Evolutionary conservation across 805 yeast genomes (phyloP).

Genomic region (Metschnikowia corniflorae): DNA sequence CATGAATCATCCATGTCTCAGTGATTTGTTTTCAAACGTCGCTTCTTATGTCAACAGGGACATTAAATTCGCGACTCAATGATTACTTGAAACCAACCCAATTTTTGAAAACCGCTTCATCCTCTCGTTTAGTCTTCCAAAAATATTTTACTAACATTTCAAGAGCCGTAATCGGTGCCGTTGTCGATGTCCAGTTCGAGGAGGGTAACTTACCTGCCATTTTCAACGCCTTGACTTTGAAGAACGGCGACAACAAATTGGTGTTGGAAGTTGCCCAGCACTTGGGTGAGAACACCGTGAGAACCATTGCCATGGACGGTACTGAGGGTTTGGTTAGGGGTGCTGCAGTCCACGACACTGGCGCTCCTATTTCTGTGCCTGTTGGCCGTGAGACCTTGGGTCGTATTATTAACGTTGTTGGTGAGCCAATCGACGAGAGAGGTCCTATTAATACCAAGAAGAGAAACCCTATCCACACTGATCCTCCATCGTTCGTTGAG

Average conservation of each 20-base stretch:
- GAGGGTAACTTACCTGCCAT: constrained; percentile 97
- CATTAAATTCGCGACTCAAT: too few relatives aligned
- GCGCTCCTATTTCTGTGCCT: constrained; percentile 98
- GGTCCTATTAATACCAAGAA: constrained; percentile 93
- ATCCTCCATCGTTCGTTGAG: constrained; percentile 93
- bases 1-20: too few relatives aligned
- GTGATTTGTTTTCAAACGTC: too few relatives aligned
- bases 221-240: constrained; percentile 91
- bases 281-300: constrained; percentile 99
- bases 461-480: constrained; percentile 98
- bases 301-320: constrained; percentile 99
- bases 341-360: constrained; percentile 85
- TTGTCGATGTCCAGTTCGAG: constrained; percentile 97
- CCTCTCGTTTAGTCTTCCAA: not conserved
- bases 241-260: constrained; percentile 72
- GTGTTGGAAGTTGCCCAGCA: constrained; percentile 99
- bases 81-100: too few relatives aligned
- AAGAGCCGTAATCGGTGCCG: constrained; percentile 98
- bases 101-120: too few relatives aligned
- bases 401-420: constrained; percentile 95
- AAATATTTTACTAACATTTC: constrained; percentile 30
- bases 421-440: constrained; percentile 99
- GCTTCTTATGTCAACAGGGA: too few relatives aligned
- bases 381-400: constrained; percentile 99
- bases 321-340: constrained; percentile 99